These are phyloP conservation scores for Galerina sulciceps DNA, from an alignment of 768 basidiomycete species.

Conservation along the genomic window DNA sequence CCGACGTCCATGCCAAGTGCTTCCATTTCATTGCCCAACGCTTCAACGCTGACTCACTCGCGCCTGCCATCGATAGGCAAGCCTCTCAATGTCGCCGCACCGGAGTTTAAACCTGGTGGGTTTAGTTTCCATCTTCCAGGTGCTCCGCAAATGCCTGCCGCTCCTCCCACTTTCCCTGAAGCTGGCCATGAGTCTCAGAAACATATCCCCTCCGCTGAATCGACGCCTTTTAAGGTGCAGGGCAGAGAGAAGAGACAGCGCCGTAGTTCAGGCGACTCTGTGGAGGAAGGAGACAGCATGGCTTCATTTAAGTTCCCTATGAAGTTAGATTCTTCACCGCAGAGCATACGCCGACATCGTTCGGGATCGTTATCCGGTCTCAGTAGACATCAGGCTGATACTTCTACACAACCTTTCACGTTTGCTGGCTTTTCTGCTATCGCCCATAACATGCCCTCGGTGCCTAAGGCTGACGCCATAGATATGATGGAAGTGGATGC, in stretches of 20 bases:
- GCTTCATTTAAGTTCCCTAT: constrained; percentile 78
- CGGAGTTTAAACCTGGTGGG: constrained; percentile 77
- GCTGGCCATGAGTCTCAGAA: constrained; percentile 29
- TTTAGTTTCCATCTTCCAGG: constrained; percentile 83
- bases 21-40: constrained; percentile 34
- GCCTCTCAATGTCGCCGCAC: constrained; percentile 78
- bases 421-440: constrained; percentile 65
- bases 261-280: constrained; percentile 48
- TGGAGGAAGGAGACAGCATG: constrained; percentile 68
- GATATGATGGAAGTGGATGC: background rate
- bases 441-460: constrained; percentile 31
- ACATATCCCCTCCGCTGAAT: constrained; percentile 32
- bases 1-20: constrained; percentile 32
- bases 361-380: constrained; percentile 31
- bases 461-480: constrained; percentile 19
- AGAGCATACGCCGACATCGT: constrained; percentile 51
- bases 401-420: constrained; percentile 63
- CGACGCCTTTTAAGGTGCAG: constrained; percentile 55
- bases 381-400: constrained; percentile 37
- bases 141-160: constrained; percentile 58
- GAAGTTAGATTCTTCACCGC: constrained; percentile 43
- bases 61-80: constrained; percentile 59
- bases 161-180: constrained; percentile 24
- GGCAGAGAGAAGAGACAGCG: constrained; percentile 84
- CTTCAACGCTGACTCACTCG: constrained; percentile 39